Percentiles rank a stretch among this genome's conserved stretches.
Conservation (phyloP, 495 filamentous ascomycete genomes). For the Lepraria neglecta region DNA sequence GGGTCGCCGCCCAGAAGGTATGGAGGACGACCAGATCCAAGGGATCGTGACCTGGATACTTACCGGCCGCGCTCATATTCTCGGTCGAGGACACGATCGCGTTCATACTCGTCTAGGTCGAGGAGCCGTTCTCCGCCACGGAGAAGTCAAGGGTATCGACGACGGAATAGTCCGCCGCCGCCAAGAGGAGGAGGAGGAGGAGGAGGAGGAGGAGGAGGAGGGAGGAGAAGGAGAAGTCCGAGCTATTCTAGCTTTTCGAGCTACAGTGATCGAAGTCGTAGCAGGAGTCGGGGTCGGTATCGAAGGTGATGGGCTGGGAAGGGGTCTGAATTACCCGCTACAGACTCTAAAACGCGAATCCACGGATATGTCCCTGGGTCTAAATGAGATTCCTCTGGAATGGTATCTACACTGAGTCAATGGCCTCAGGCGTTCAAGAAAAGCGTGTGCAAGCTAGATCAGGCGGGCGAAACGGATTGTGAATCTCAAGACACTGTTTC, state of each 20-base stretch:
- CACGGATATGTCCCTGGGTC: neutral
- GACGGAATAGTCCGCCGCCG: constrained; percentile 30
- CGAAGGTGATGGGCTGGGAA: constrained; percentile 24
- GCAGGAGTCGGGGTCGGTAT: constrained; percentile 37
- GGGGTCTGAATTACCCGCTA: neutral
- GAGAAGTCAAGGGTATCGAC: constrained; percentile 34
- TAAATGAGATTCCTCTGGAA: neutral
- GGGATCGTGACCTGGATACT: constrained; percentile 41
- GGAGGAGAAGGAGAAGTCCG: constrained; percentile 45
- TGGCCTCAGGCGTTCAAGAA: no score
- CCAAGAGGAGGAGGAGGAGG: constrained; percentile 28
- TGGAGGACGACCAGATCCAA: constrained; percentile 30
- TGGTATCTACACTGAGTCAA: no score
- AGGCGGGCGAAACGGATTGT: no score
- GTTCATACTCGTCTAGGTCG: constrained; percentile 30
- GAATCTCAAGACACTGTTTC: no score
- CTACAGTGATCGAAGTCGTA: constrained; percentile 42
- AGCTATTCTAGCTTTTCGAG: constrained; percentile 52
- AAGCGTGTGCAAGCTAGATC: no score
- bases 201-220: constrained; percentile 30
- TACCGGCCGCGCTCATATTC: constrained; percentile 46
- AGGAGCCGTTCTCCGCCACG: constrained; percentile 23
- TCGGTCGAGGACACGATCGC: constrained; percentile 36
- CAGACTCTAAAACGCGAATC: neutral
- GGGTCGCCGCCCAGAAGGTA: constrained; percentile 37